Base-by-base conservation (phyloP, 768 basidiomycete genomes). In the Auricularia sp. region DNA sequence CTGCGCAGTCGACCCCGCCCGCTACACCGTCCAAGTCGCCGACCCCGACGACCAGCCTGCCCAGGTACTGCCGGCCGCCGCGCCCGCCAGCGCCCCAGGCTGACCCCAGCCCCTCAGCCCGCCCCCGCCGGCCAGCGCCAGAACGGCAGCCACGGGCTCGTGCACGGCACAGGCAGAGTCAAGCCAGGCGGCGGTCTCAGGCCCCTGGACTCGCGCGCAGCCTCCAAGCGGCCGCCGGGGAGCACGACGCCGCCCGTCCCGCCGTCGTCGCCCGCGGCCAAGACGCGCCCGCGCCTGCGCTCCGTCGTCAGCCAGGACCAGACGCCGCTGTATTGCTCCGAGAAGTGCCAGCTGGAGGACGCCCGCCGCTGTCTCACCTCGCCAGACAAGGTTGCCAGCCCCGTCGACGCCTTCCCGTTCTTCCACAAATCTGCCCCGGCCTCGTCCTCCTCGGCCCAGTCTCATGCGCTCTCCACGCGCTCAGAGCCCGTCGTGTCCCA, bases 241-340 rank as follows among this genome's bases (percentile, higher is more conserved):
- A 39, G 39, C 12, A 61, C 56, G 59, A 65, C 72, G 64, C 71
- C 67, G 51, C 68, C 70, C 66, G 64, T 66, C 69, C 53, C 68
- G 65, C 62, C 67, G 70, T 1, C 65, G 70, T 1, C 71, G 66
- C 35, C 72, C 70, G 36, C 61, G 66, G 43, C 75, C 67, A 16
- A 62, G 71, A 3, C 66, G 70, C 53, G 11, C 71, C 33, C 72
- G 47, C 83, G 83, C 71, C 78, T 82, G 51, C 84, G 84, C 53
- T 84, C 84, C 12, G 79, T 90, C 75, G 91, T 91, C 76, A 89
- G 91, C 76, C 88, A 88, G 72, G 79, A 80, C 1, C 90, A 88
- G n/a, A 84, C 83, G 1, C 90, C 90, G 21, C 81, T 92, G 66
- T 92, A 93, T 76, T 93, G 90, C 75, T 91, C 90, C 1, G 87